Conservation (phyloP, 2,329 filamentous ascomycete species). For the Aureobasidium sp. region DNA sequence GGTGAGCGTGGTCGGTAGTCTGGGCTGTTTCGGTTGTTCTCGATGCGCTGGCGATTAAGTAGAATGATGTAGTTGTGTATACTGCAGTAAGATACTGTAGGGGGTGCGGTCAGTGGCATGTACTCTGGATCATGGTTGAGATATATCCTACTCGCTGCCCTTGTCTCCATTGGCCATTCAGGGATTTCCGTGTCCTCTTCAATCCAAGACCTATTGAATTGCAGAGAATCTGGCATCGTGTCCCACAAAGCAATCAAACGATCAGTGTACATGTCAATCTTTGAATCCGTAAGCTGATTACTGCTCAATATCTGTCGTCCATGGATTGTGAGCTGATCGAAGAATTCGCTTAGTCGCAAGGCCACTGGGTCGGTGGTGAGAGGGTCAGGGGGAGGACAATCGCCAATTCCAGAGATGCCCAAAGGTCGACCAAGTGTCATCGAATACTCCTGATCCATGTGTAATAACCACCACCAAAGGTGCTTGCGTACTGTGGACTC, state of each 20-base stretch:
- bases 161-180: slow-evolving; percentile 39
- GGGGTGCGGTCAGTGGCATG: background rate
- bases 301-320: slow-evolving; percentile 39
- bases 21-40: slow-evolving; percentile 16
- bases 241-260: slow-evolving; percentile 34
- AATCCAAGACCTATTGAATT: slow-evolving; percentile 39
- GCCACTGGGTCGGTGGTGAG: slow-evolving; percentile 36
- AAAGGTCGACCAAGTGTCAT: slow-evolving; percentile 41
- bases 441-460: slow-evolving; percentile 43
- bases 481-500: slow-evolving; percentile 36
- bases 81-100: slow-evolving; percentile 36
- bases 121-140: background rate
- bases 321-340: slow-evolving; percentile 40
- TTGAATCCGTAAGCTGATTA: slow-evolving; percentile 32
- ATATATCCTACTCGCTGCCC: slow-evolving; percentile 33
- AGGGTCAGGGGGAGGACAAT: slow-evolving; percentile 38
- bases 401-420: slow-evolving; percentile 41
- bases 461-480: slow-evolving; percentile 46
- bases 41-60: slow-evolving; percentile 38
- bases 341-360: slow-evolving; percentile 37
- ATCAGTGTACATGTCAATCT: slow-evolving; percentile 41
- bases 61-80: slow-evolving; percentile 41
- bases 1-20: background rate
- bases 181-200: slow-evolving; percentile 30
- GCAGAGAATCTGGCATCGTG: slow-evolving; percentile 38